Evolutionary conservation across 176 grass and related monocot genomes (phyloP), one percentile per base, ranked within the genome.

Genomic region (Bolboschoenus planiculmis): DNA sequence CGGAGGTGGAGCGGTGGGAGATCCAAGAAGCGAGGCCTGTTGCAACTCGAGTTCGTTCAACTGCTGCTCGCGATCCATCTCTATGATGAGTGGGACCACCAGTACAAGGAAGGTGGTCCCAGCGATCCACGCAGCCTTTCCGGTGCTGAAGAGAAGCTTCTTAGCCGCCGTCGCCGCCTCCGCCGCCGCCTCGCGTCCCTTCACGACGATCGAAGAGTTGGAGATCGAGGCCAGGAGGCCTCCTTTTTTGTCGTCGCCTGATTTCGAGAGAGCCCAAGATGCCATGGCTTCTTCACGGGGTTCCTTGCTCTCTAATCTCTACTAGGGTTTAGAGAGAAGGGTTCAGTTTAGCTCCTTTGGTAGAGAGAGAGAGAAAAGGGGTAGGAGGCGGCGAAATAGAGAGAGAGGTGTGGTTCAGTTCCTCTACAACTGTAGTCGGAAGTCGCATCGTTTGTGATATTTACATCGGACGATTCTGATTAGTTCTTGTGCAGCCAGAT

Each of bases 31-130:
- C 36, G 85, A 57, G 5, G 90, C 85, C 85, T 94, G 83, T 76
- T 94, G 88, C 77, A 97, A 65, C 85, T 97, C 94, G 40, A 97
- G 53, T 15, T 94, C 90, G 85, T 89, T 94, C 82, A 97, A 60
- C 85, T 91, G 87, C 81, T 91, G 88, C 81, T 94, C 95, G 21
- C 87, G 92, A 35, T 97, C 90, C 90, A 94, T 92, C 88, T 91
- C 92, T 76, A 94, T 92, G 88, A 97, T 93, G 64, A 97, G 90
- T 30, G 95, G 95, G 42, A 94, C 87, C 14, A 88, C 87, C 11
- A 97, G 86, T 14, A 97, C 86, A 10, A 94, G 88, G 85, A 94
- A 97, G n/a, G 94, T 92, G 2, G 94, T 97, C 2, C 90, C 92
- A 0, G 87, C 92, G 81, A 97, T 97, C 95, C 92, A 97, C 2